Evolutionary conservation across 192 early-diverging fungal genomes (phyloP), one percentile per base, ranked within the genome.

Genomic region (Allomyces macrogynus): DNA sequence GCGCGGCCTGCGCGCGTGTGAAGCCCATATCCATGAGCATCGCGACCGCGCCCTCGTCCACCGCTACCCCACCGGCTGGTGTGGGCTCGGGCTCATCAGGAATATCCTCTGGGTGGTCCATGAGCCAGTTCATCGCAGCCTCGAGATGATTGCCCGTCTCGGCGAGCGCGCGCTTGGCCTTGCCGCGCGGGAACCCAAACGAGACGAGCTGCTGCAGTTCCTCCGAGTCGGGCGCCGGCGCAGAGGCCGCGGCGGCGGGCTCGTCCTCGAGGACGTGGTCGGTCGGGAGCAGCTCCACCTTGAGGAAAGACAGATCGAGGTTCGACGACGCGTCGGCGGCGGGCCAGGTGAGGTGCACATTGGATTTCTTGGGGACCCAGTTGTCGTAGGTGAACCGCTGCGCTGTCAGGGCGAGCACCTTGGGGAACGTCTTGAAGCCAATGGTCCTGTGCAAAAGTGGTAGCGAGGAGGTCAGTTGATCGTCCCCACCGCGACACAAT

Each of bases 1-100:
- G 80, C 67, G 87, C 84, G 23, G 87, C 93, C 54, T 91, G 89
- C 23, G 72, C 77, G 49, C 73, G 64, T 0, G 82, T 77, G 68
- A 99, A 99, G 10, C 95, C 95, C 95, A 99, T 99, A 61, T 89
- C 92, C 61, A 79, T 77, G 67, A 99, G 75, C 63, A 79, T 77
- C 32, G 74, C 65, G 24, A 97, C 77, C 40, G 89, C 85, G 1
- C 60, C 78, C 0, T 77, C 79, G 40, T 73, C 76, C 3, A 73
- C 65, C 5, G 63, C 8, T 0, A 26, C 25, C 2, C 63, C 42
- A 16, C 69, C 62, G 32, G 22, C 54, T 22, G 67, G 62, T 26
- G 64, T 54, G 44, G 67, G 49, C 18, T 67, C 62, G 10, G 64
- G 61, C 62, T 67, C 63, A 40, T 74, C 69, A 1, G 73, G 70